Base-by-base conservation (phyloP, 2,329 filamentous ascomycete species). In the Macrophomina phaseolina region DNA sequence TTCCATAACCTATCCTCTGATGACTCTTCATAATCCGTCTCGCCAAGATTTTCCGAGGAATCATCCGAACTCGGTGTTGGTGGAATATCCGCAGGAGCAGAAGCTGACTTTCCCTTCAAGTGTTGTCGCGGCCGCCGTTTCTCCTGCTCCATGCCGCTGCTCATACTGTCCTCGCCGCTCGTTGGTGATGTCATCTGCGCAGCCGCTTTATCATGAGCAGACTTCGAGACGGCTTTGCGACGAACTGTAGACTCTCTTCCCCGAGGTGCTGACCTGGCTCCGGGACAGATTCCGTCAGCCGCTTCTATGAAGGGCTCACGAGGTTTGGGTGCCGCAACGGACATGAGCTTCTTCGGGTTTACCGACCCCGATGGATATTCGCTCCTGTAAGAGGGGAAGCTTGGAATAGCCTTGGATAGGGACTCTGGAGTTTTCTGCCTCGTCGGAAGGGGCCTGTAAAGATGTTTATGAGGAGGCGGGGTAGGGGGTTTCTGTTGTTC, bases 351-450 rank as follows among this genome's bases (percentile, higher is more conserved):
- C 42, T 69, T 72, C n/a, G 73, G 68, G 62, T 73, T 74, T 32
- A 69, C 74, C 8, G 77, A 75, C 14, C 16, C 46, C 8, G 58
- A 4, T 4, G 83, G 82, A 69, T 84, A 85, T 68, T 85, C 83
- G 68, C 82, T 84, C 68, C 84, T 79, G 70, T 85, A 85, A 0
- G 80, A 76, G 23, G 80, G 76, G 53, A 77, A 69, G 65, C 61
- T 11, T 72, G 69, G 32, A 28, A 30, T 66, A 30, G 12, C 16
- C 63, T 63, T 38, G 3, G 45, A 16, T 14, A 46, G 14, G n/a
- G 61, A 18, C 32, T 60, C 46, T 8, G 32, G n/a, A 2, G 40
- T 64, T 40, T 40, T 53, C 14, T 67, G 56, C 42, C 65, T 67
- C 9, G 40, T 51, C 8, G 56, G 58, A 23, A 67, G 36, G 12